Evolutionary conservation across 2,329 filamentous ascomycete species (phyloP), one percentile per base, ranked within the genome.

Genomic region (Diaporthe amygdali): DNA sequence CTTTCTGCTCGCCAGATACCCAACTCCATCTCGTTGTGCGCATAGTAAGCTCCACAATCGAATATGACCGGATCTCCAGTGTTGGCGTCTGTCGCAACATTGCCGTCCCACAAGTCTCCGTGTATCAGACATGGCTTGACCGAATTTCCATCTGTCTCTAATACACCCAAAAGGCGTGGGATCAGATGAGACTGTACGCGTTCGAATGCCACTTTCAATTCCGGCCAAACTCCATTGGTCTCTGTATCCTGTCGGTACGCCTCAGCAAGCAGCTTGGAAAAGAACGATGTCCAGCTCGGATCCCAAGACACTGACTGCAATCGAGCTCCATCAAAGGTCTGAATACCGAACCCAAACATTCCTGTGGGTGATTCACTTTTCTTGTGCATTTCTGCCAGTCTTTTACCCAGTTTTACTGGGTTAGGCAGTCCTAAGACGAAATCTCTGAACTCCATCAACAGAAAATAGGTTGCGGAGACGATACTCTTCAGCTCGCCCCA

Each of bases 71-170:
- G 70, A 0, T 79, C 66, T 1, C 76, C 77, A 0, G 76, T 83
- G 4, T 75, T 67, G 1, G 70, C 66, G 37, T 79, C 76, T 7
- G 78, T 79, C 0, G 80, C 81, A 2, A 77, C 74, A 68, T 85
- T 85, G 1, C 76, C 79, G 59, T 84, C 80, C 82, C 81, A 84
- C 2, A 84, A 74, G 73, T 84, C 81, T 0, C 81, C 82, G 70
- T 83, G 82, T 20, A 83, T 79, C 54, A 83, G 73, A 25, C 73
- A 72, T 1, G 79, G 79, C 54, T 74, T 77, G 12, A 81, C 49
- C 0, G 78, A 77, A 30, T 74, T 76, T 7, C 81, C 46, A 2
- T 78, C 73, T 1, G 59, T 15, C 64, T 78, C 73, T 15, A 81
- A 46, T 0, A 74, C 73, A 2, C 75, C 77, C 5, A 81, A 66